Evolutionary conservation across 2,329 filamentous ascomycete genomes (phyloP).

Genomic region (Epichloe coenophiala): DNA sequence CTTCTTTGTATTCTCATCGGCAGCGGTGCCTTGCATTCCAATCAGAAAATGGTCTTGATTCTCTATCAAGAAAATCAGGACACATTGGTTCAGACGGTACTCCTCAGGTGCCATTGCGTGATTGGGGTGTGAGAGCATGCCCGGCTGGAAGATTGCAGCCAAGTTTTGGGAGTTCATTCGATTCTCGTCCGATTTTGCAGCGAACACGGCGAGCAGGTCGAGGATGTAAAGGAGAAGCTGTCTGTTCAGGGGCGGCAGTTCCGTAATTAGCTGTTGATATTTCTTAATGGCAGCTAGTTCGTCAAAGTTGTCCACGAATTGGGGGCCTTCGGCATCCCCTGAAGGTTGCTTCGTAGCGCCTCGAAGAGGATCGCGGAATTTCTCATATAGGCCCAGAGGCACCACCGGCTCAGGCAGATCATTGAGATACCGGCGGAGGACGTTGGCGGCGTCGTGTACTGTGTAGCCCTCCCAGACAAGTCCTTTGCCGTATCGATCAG

Average conservation of each 20-base stretch:
- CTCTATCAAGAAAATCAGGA: slow-evolving; percentile 94
- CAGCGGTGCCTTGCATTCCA: slow-evolving; percentile 96
- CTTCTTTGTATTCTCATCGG: slow-evolving; percentile 64
- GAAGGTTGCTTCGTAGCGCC: slow-evolving; percentile 59
- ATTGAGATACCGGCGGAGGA: slow-evolving; percentile 88
- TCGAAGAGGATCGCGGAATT: slow-evolving; percentile 73
- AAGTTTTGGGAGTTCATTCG: slow-evolving; percentile 93
- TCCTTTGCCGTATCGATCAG: slow-evolving; percentile 90
- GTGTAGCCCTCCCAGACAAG: slow-evolving; percentile 96
- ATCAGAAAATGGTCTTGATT: slow-evolving; percentile 98
- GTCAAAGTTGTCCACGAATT: slow-evolving; percentile 50
- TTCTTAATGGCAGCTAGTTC: slow-evolving; percentile 61
- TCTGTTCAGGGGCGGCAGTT: slow-evolving; percentile 82
- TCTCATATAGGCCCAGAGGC: slow-evolving; percentile 81
- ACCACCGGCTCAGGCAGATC: slow-evolving; percentile 95
- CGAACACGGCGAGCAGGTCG: slow-evolving; percentile 89
- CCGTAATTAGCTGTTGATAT: slow-evolving; percentile 85
- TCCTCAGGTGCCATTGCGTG: slow-evolving; percentile 94
- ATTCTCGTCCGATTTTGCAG: slow-evolving; percentile 91
- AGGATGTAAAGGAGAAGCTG: slow-evolving; percentile 92
- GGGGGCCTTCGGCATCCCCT: slow-evolving; percentile 52
- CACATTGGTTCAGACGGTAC: slow-evolving; percentile 90
- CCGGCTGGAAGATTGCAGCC: slow-evolving; percentile 93
- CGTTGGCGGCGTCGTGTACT: slow-evolving; percentile 95
- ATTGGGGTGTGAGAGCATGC: slow-evolving; percentile 81